Evolutionary conservation across 2,329 filamentous ascomycete genomes (phyloP), one percentile per base, ranked within the genome.

Genomic region (Aspergillus fructus): DNA sequence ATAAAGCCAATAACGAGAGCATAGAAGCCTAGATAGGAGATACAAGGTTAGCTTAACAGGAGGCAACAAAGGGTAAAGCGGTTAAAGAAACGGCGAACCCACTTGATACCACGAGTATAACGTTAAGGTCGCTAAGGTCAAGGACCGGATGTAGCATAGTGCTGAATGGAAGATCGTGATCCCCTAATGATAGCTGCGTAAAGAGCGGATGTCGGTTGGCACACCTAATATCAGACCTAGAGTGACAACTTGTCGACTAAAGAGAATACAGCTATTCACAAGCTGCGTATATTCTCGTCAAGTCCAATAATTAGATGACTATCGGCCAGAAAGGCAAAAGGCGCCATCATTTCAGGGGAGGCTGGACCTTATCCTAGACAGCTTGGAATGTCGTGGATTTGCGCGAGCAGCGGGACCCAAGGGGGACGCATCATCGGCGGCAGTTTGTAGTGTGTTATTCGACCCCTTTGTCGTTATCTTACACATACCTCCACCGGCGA

Each of bases 121-220:
- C 60, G 55, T 75, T 75, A 17, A 74, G 59, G 59, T 67, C 65
- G 58, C 66, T 72, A 7, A 74, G 46, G 55, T 74, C 72, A 45
- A 75, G 66, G 48, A 69, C 67, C 6, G 72, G 71, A 53, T 70
- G 68, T 51, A 73, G 64, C 71, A 74, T 74, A 46, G 47, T 67
- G 59, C 39, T 42, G 49, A 34, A 15, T 5, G n/a, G n/a, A 27
- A 34, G 21, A 43, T 30, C 12, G 15, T 2, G 19, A 6, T 34
- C 21, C 17, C 15, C 41, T 30, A 30, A 9, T 33, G 7, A 6
- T 19, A 43, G 41, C 12, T 12, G 41, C 41, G 19, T 19, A 23
- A 30, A 21, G 42, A 19, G 42, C 19, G 12, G 50, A 21, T 17
- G 27, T 11, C 27, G 27, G 27, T 30, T 30, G 37, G 9, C 37